Evolutionary conservation across 371 early-diverging fungal species (phyloP), one percentile per base, ranked within the genome.

Genomic region (Haplosporangium sp.): DNA sequence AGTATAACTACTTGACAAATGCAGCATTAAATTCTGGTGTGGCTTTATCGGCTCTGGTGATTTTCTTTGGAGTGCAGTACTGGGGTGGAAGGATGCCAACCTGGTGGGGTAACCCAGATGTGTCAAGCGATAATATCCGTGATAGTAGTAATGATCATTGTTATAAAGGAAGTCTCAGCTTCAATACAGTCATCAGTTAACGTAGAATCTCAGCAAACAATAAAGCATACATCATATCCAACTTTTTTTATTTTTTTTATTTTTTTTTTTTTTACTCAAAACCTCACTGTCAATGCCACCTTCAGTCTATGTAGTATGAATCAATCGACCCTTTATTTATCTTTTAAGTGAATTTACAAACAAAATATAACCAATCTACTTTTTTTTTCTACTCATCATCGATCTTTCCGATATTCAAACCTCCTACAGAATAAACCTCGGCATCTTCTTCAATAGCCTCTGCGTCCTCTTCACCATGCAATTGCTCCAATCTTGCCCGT

Each of bases 1-100:
- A 89, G 55, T 93, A 92, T 75, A 91, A 88, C 79, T 93, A 92
- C 69, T 83, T 93, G n/a, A 87, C 93, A 2, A 91, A 92, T 7
- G 93, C 92, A 3, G 93, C 91, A 3, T 76, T 94, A 56, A 93
- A 93, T 67, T 87, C 91, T 20, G 94, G 93, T 38, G 84, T 86
- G 4, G 90, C 88, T 11, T 68, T 88, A 20, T 79, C 82, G 38
- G 85, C 76, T 15, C 34, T 91, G 8, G 60, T 88, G 15, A 87
- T 89, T 62, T 89, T 86, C 65, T 86, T 86, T 85, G 62, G 77
- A 63, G 2, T 76, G n/a, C 71, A 71, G 60, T 17, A 17, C 15
- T 42, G 52, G 55, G 57, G 58, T 11, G 34, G 37, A 44, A 27
- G 53, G 39, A 58, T 76, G 53, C 77, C 77, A 2, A 3, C 60